phyloP scores from a whole-genome alignment of 306 rosid genomes.

The Amphicarpaea edgeworthii region DNA sequence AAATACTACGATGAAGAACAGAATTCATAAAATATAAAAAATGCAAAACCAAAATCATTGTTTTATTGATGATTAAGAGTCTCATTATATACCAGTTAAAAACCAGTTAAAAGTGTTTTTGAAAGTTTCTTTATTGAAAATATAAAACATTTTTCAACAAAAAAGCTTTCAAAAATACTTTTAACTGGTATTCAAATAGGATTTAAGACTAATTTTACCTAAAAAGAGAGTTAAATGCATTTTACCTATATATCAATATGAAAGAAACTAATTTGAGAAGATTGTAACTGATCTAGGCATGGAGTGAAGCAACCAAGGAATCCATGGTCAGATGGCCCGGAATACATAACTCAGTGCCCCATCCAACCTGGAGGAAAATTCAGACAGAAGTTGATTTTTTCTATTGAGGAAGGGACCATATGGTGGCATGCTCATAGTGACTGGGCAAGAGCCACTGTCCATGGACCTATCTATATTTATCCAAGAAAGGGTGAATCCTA shows the following conservation, averaged over 20 bases:
- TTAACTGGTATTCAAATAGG: too few relatives aligned
- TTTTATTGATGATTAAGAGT: too few relatives aligned
- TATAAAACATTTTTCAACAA: too few relatives aligned
- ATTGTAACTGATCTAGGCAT: slow-evolving; percentile 51
- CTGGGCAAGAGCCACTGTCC: slow-evolving; percentile 71
- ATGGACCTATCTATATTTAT: slow-evolving; percentile 57
- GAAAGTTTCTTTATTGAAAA: too few relatives aligned
- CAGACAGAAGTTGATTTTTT: slow-evolving; percentile 51
- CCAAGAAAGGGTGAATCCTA: slow-evolving; percentile 49
- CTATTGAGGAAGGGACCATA: slow-evolving; percentile 63
- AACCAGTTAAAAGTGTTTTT: too few relatives aligned
- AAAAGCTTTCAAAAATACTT: too few relatives aligned
- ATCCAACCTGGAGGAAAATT: slow-evolving; percentile 54
- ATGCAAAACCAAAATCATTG: neutral
- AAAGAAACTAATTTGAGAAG: neutral
- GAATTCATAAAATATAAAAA: neutral
- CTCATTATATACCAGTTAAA: too few relatives aligned
- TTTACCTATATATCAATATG: neutral
- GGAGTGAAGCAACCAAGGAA: slow-evolving; percentile 58
- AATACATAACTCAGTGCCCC: slow-evolving; percentile 64
- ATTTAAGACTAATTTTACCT: neutral
- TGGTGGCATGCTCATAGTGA: slow-evolving; percentile 86
- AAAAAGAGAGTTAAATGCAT: neutral
- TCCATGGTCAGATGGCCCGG: slow-evolving; percentile 71
- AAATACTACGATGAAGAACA: neutral